These are phyloP conservation scores for Cyanidioschyzon merolae DNA, from an alignment of 23 red algal species.

Conservation along the genomic window DNA sequence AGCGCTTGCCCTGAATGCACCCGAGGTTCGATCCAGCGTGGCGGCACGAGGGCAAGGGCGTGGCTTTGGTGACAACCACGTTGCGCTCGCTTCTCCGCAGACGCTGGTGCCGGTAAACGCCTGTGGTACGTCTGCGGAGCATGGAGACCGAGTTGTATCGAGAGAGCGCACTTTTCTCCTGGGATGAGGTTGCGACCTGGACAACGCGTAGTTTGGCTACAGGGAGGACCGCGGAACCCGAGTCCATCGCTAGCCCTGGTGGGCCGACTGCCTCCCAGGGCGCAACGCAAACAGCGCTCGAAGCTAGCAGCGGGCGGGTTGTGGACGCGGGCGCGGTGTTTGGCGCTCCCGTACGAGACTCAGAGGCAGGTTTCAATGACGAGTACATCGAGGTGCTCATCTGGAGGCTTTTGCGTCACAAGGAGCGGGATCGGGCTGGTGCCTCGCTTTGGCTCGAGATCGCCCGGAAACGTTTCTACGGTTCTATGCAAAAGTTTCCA, in stretches of 20 bases:
- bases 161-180: not conserved
- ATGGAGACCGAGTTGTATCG: not conserved
- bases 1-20: too few species aligned
- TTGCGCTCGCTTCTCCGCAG: too few species aligned
- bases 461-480: not conserved
- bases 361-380: not conserved
- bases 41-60: too few species aligned
- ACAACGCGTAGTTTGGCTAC: not conserved
- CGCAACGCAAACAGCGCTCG: not conserved
- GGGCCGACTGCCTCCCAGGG: not conserved
- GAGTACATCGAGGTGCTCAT: not conserved
- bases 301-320: not conserved
- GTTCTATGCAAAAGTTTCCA: not conserved
- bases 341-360: not conserved
- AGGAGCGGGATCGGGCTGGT: not conserved
- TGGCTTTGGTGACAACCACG: too few species aligned
- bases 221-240: not conserved
- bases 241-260: not conserved
- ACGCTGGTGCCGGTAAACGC: too few species aligned
- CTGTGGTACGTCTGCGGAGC: too few species aligned
- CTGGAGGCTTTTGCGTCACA: not conserved
- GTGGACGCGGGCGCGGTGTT: not conserved
- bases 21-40: too few species aligned
- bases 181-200: not conserved
- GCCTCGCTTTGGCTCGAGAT: not conserved